These are phyloP conservation scores for Globisporangium alternatum DNA, from an alignment of 352 stramenopile genomes.

Conservation along the genomic window DNA sequence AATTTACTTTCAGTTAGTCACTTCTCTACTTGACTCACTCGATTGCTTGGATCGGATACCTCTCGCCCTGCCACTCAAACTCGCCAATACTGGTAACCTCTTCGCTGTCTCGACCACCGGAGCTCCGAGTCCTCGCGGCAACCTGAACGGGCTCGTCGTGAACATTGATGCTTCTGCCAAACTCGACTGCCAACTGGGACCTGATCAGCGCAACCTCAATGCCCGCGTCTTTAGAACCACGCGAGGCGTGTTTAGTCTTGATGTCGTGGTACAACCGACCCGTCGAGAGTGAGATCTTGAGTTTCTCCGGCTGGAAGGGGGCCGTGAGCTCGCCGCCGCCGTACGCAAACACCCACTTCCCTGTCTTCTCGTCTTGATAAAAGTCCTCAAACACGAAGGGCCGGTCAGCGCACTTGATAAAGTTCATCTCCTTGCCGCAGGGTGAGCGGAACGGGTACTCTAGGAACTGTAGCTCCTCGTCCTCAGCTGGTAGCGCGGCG, in stretches of 20 bases:
- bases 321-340: conserved; percentile 54
- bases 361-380: conserved; percentile 18
- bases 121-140: not conserved
- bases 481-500: not conserved
- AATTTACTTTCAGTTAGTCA: no score
- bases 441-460: conserved; percentile 75
- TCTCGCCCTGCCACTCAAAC: conserved; percentile 47
- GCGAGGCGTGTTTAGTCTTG: conserved; percentile 40
- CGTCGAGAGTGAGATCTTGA: conserved; percentile 65
- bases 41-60: conserved; percentile 44
- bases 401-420: conserved; percentile 82
- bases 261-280: conserved; percentile 72
- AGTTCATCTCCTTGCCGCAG: conserved; percentile 85
- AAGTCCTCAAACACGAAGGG: conserved; percentile 78
- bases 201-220: conserved; percentile 42
- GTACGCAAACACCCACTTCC: conserved; percentile 46
- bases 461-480: conserved; percentile 37
- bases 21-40: conserved; percentile 14
- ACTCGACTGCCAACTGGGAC: conserved; percentile 75
- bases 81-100: conserved; percentile 34
- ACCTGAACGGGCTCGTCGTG: conserved; percentile 26
- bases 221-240: conserved; percentile 20
- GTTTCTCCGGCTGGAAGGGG: conserved; percentile 46
- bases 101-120: not conserved
- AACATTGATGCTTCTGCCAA: conserved; percentile 57